Evolutionary conservation across 1,139 yeast genomes (phyloP).

Genomic region (Tardiomyces blankii): DNA sequence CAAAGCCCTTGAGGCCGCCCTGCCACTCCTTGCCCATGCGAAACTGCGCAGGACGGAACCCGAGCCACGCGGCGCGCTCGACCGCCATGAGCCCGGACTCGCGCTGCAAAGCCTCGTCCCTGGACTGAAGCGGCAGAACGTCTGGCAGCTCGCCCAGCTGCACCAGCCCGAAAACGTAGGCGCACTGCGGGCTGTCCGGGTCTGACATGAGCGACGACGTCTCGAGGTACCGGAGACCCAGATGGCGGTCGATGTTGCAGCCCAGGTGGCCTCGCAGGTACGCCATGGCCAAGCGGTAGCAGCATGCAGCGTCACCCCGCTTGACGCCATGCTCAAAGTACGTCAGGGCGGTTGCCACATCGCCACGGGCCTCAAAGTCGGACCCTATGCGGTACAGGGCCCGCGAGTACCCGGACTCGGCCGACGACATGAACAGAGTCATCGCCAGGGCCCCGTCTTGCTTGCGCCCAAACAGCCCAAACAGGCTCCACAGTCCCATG

Average conservation of each 20-base stretch:
- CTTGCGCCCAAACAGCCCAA: conserved; percentile 18
- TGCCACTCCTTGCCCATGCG: conserved; percentile 32
- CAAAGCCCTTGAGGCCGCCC: conserved; percentile 26
- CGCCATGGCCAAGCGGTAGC: conserved; percentile 28
- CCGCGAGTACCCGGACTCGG: conserved; percentile 23
- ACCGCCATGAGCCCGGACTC: conserved; percentile 22
- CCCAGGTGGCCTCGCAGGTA: conserved; percentile 25
- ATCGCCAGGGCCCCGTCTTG: conserved; percentile 16
- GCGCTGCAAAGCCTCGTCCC: conserved; percentile 3
- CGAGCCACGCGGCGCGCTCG: conserved; percentile 27
- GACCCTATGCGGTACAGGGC: conserved; percentile 28
- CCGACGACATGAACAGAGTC: conserved; percentile 20
- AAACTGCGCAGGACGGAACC: conserved; percentile 29
- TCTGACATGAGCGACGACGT: conserved; percentile 23
- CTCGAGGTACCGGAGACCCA: conserved; percentile 21
- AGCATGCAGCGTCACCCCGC: conserved; percentile 25
- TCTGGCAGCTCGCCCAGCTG: conserved; percentile 23
- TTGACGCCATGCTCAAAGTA: conserved; percentile 25
- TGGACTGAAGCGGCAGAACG: conserved; percentile 1
- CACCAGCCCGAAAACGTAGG: conserved; percentile 26
- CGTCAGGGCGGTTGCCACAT: conserved; percentile 17
- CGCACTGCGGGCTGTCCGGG: conserved; percentile 29
- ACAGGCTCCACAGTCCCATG: conserved; percentile 21
- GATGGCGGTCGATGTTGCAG: conserved; percentile 13
- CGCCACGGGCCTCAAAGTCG: conserved; percentile 23